These are phyloP conservation scores for Aspergillus sp. DNA, from an alignment of 2,329 filamentous ascomycete genomes.

Conservation along the genomic window DNA sequence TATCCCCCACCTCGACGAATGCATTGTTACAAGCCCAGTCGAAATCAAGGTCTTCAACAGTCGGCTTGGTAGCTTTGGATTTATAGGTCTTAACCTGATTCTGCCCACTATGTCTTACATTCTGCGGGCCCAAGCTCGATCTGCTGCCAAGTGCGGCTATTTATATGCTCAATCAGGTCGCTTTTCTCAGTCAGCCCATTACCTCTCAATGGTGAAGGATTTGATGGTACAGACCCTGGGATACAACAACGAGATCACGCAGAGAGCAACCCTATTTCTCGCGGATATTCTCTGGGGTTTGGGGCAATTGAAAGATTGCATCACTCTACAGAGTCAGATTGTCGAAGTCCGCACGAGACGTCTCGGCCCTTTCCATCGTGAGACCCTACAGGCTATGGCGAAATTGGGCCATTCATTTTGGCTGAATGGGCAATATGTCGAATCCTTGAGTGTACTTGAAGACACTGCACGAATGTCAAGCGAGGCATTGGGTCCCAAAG, in stretches of 20 bases:
- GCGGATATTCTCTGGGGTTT: slow-evolving; percentile 7
- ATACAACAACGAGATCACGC: slow-evolving; percentile 5
- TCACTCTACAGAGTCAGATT: slow-evolving; percentile 9
- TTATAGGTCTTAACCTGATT: slow-evolving; percentile 2
- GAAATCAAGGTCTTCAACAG: neutral
- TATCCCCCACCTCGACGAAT: slow-evolving; percentile 17
- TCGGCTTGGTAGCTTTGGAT: slow-evolving; percentile 6
- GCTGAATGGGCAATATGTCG: slow-evolving; percentile 10
- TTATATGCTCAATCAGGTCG: slow-evolving; percentile 14
- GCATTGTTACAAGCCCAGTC: slow-evolving; percentile 5
- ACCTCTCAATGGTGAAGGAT: slow-evolving; percentile 11
- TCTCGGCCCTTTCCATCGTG: slow-evolving; percentile 16
- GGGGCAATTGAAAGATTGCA: slow-evolving; percentile 9
- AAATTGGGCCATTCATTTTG: slow-evolving; percentile 14
- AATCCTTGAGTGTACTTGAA: slow-evolving; percentile 13
- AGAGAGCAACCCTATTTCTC: slow-evolving; percentile 8
- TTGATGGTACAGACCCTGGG: slow-evolving; percentile 6
- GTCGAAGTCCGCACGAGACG: slow-evolving; percentile 5
- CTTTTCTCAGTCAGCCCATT: slow-evolving; percentile 11
- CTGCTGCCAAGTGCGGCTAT: slow-evolving; percentile 15
- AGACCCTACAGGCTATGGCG: slow-evolving; percentile 24
- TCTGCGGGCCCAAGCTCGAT: slow-evolving; percentile 7
- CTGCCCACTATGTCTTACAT: slow-evolving; percentile 2
- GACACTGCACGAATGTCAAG: slow-evolving; percentile 12
- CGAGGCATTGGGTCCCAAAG: slow-evolving; percentile 15